These are phyloP conservation scores for Meyerozyma athensensis DNA, from an alignment of 1,139 yeast genomes.

Conservation along the genomic window DNA sequence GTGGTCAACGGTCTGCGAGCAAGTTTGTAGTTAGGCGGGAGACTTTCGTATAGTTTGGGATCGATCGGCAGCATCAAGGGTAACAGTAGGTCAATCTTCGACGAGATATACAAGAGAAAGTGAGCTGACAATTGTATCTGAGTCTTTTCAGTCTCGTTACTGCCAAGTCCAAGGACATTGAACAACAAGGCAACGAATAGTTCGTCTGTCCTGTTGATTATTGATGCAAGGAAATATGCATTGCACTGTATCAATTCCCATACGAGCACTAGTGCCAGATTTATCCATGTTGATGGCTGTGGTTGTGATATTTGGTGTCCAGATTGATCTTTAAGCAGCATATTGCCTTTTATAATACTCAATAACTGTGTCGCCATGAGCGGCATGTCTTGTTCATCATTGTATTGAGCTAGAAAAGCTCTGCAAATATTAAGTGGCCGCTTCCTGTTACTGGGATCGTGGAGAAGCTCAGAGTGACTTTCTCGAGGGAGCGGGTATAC, in stretches of 20 bases:
- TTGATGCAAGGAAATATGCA: constrained; percentile 44
- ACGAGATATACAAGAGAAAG: constrained; percentile 55
- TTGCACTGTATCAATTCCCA: constrained; percentile 83
- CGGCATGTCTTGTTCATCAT: constrained; percentile 49
- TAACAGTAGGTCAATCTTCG: constrained; percentile 39
- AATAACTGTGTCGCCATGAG: constrained; percentile 45
- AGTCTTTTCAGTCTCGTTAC: constrained; percentile 28
- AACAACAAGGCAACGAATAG: constrained; percentile 51
- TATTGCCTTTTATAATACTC: constrained; percentile 43
- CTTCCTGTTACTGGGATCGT: constrained; percentile 19
- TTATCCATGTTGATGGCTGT: constrained; percentile 46
- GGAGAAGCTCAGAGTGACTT: constrained; percentile 42
- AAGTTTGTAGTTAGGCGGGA: constrained; percentile 46
- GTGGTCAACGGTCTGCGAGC: constrained; percentile 41
- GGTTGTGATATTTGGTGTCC: constrained; percentile 5
- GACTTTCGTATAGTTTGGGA: constrained; percentile 32
- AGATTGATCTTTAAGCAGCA: constrained; percentile 19
- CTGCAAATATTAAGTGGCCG: constrained; percentile 47
- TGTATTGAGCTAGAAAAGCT: constrained; percentile 47
- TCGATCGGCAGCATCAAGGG: constrained; percentile 38
- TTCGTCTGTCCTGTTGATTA: constrained; percentile 47
- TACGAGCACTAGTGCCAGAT: constrained; percentile 54
- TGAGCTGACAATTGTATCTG: constrained; percentile 57
- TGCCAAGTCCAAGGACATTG: constrained; percentile 47
- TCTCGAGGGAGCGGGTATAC: constrained; percentile 58